Base-by-base conservation (phyloP, 768 basidiomycete species). In the Boletus sensibilis region DNA sequence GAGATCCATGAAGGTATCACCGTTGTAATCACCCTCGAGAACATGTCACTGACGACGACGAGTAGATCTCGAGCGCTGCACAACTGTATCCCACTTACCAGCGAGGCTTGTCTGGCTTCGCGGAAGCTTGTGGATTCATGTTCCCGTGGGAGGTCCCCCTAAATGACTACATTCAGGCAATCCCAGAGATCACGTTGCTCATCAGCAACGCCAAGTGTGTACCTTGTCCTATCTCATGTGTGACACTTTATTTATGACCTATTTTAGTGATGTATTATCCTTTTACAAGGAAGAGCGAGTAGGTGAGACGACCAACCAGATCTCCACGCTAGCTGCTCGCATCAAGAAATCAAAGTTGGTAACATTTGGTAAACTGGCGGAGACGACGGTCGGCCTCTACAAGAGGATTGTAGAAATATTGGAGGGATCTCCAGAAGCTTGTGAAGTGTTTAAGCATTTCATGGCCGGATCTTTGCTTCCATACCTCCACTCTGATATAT, bases 251-350 rank as follows among this genome's bases (percentile, higher is more conserved):
- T 25, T 43, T 4, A 52, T 18, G 7, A n/a, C 14, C 1, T 27
- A 13, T 25, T 64, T 40, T n/a, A 78, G 76, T 51, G 76, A 78
- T 34, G 59, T 78, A 23, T 58, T 76, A 1, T 77, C 72, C 0
- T 77, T 78, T 52, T 74, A 78, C 57, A 71, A 78, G 53, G 77
- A 78, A 65, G 76, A 78, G 47, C 50, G 65, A 2, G 65, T 47
- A 0, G 72, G 69, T 5, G 77, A 78, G 52, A 53, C 58, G 3
- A 65, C 68, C 35, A 77, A 77, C 51, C 71, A 65, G 14, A 57
- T 77, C 29, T 75, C 1, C n/a, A n/a, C n/a, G n/a, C n/a, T n/a
- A n/a, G n/a, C n/a, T n/a, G n/a, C n/a, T 11, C 64, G 58, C 25
- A 56, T 60, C 2, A 51, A 59, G 7, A 46, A 51, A 4, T 58